phyloP scores from a whole-genome alignment of 495 filamentous ascomycete genomes.

The Penicillium paxilli region DNA sequence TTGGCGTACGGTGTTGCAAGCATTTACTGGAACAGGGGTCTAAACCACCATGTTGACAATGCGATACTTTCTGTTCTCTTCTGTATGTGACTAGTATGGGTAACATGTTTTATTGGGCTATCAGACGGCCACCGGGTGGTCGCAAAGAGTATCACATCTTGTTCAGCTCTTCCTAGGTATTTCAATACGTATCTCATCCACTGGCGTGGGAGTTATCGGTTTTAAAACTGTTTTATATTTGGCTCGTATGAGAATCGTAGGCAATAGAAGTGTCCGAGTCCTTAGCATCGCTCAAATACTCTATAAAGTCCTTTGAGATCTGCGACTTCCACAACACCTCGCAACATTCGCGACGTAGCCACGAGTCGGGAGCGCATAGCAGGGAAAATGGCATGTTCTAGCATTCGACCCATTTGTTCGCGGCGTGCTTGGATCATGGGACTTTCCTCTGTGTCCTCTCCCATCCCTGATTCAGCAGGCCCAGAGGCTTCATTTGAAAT shows the following conservation, averaged over 20 bases:
- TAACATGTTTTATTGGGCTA: constrained; percentile 3
- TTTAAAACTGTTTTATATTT: too few species aligned
- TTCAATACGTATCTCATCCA: not conserved
- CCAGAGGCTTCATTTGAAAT: constrained; percentile 1
- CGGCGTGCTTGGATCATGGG: constrained; percentile 60
- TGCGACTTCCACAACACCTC: constrained; percentile 83
- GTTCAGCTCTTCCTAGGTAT: not conserved
- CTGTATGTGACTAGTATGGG: constrained; percentile 7
- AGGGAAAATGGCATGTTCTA: constrained; percentile 89
- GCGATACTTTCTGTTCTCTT: not conserved
- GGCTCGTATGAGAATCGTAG: too few species aligned
- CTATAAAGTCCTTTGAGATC: constrained; percentile 93
- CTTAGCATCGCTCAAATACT: constrained; percentile 94
- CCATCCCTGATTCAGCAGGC: not conserved
- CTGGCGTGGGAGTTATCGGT: not conserved
- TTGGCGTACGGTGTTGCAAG: constrained; percentile 22
- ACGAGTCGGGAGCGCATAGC: constrained; percentile 81
- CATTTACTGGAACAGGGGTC: constrained; percentile 12
- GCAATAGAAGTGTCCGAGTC: too few species aligned
- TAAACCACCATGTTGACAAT: constrained; percentile 3
- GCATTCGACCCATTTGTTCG: constrained; percentile 61
- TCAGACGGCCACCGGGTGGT: constrained; percentile 5
- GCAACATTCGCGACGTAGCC: constrained; percentile 76
- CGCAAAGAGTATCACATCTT: not conserved
- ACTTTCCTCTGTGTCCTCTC: constrained; percentile 26